Conservation (phyloP, 768 basidiomycete species). For the Pulveroboletus sp. region DNA sequence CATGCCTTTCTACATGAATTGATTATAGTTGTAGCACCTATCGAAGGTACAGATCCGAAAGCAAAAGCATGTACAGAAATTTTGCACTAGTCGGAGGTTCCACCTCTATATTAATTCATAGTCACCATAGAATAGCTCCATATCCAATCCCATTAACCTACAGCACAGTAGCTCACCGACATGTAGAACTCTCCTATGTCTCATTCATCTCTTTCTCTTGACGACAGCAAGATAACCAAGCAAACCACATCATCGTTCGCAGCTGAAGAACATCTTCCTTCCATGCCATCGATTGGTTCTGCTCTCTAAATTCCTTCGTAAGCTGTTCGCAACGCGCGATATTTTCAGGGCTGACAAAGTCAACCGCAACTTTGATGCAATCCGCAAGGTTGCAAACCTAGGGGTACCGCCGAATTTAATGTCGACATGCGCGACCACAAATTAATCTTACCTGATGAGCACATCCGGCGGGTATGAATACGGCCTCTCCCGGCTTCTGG, state of each 20-base stretch:
- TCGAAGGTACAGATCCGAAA: slow-evolving; percentile 13
- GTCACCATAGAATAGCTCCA: slow-evolving; percentile 27
- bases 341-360: slow-evolving; percentile 95
- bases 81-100: slow-evolving; percentile 19
- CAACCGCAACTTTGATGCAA: slow-evolving; percentile 92
- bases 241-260: slow-evolving; percentile 91
- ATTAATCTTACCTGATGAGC: slow-evolving; percentile 70
- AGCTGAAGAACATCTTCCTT: slow-evolving; percentile 93
- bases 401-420: slow-evolving; percentile 4
- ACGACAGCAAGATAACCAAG: slow-evolving; percentile 71
- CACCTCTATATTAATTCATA: slow-evolving; percentile 26
- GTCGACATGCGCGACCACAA: not conserved
- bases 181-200: slow-evolving; percentile 8
- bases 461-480: slow-evolving; percentile 94
- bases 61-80: slow-evolving; percentile 26
- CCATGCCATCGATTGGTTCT: slow-evolving; percentile 87
- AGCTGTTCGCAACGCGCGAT: slow-evolving; percentile 81
- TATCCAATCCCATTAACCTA: slow-evolving; percentile 19
- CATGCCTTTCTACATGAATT: not conserved
- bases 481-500: slow-evolving; percentile 88
- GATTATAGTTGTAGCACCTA: slow-evolving; percentile 5
- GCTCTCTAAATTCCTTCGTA: slow-evolving; percentile 85
- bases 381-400: slow-evolving; percentile 93
- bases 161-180: slow-evolving; percentile 11
- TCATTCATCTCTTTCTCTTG: slow-evolving; percentile 44